phyloP scores from a whole-genome alignment of 2,329 filamentous ascomycete species.

The Keithomyces neogunnii region DNA sequence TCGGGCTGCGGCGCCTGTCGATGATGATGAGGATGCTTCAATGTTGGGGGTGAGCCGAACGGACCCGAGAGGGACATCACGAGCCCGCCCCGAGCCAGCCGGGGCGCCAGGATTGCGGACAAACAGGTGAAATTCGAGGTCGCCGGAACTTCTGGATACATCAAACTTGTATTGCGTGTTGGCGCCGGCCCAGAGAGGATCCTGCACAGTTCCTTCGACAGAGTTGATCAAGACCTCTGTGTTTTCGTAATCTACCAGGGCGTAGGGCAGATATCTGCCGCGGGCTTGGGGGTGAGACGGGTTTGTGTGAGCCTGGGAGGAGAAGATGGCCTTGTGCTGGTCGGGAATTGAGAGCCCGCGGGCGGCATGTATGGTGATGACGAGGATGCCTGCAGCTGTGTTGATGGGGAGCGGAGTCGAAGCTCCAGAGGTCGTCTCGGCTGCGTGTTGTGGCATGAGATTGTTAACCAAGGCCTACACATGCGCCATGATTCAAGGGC shows the following conservation, averaged over 20 bases:
- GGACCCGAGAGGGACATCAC: constrained; percentile 93
- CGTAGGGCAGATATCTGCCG: constrained; percentile 94
- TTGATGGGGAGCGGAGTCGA: constrained; percentile 45
- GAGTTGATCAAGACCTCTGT: constrained; percentile 97
- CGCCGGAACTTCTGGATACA: constrained; percentile 78
- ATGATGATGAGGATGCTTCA: constrained; percentile 40
- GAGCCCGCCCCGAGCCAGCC: constrained; percentile 78
- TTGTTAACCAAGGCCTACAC: not conserved
- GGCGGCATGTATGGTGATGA: constrained; percentile 94
- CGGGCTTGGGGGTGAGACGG: constrained; percentile 76
- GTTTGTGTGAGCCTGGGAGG: constrained; percentile 69
- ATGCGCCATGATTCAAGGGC: too few relatives aligned
- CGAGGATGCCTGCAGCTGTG: constrained; percentile 76
- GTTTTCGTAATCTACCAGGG: constrained; percentile 96
- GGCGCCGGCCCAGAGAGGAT: constrained; percentile 90
- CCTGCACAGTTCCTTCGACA: constrained; percentile 87
- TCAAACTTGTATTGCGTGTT: constrained; percentile 99
- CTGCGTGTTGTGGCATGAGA: constrained; percentile 34
- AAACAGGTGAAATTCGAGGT: constrained; percentile 85
- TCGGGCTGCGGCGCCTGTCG: not conserved
- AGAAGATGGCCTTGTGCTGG: constrained; percentile 73
- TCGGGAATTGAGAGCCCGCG: constrained; percentile 82
- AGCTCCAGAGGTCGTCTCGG: constrained; percentile 52
- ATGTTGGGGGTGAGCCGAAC: constrained; percentile 88
- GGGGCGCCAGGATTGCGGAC: constrained; percentile 84